Evolutionary conservation across 2,329 filamentous ascomycete genomes (phyloP).

Genomic region (Ceratocystis lukuohia): DNA sequence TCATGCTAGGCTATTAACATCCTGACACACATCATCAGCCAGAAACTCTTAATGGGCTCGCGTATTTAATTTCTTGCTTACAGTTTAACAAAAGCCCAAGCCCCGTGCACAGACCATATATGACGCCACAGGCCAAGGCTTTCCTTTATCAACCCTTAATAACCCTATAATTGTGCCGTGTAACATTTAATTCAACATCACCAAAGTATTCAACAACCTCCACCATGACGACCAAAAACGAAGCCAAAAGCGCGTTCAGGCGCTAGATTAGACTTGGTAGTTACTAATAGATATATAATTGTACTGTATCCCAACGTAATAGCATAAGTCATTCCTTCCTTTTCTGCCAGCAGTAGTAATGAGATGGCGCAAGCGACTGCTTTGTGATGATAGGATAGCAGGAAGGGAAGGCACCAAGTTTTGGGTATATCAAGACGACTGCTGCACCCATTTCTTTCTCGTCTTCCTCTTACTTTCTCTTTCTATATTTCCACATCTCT

Average conservation of each 20-base stretch:
- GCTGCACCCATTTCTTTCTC: conserved; percentile 21
- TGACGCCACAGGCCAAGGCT: background rate
- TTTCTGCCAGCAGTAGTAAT: background rate
- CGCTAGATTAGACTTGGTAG: background rate
- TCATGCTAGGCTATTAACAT: background rate
- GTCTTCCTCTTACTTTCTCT: conserved; percentile 14
- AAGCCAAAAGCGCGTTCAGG: background rate
- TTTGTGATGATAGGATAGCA: background rate
- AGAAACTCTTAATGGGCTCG: background rate
- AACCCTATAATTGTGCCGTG: background rate
- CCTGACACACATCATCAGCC: background rate
- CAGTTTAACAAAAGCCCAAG: background rate
- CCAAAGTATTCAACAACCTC: too few species aligned
- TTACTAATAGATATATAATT: background rate
- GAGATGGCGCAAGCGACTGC: background rate
- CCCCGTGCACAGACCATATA: background rate
- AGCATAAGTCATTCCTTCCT: background rate
- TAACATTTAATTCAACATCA: background rate
- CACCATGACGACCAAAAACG: too few species aligned
- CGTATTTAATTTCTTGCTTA: background rate
- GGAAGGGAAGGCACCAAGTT: background rate
- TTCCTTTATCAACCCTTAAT: background rate
- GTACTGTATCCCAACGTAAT: background rate
- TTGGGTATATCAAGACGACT: background rate
- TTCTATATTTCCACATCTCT: background rate